A percentile compares a stretch with the other conserved stretches of the same genome.
These are phyloP conservation scores for Cutaneotrichosporon curvatum DNA, from an alignment of 1,284 basidiomycete genomes.

Conservation along the genomic window DNA sequence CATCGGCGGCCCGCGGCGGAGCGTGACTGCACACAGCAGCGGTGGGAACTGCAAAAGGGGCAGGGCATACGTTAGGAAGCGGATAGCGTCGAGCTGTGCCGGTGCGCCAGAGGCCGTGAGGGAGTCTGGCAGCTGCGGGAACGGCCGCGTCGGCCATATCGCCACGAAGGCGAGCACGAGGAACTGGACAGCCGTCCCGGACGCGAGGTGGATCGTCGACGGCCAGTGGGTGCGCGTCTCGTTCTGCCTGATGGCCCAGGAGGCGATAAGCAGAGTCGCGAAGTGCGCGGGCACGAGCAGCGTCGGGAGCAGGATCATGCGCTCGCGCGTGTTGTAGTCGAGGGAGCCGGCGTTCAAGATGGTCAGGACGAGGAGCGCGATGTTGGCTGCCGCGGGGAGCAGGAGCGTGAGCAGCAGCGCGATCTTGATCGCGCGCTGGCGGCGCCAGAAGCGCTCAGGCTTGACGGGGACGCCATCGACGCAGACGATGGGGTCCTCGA, in stretches of 20 bases:
- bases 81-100: conserved; percentile 15
- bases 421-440: conserved; percentile 23
- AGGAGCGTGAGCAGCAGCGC: conserved; percentile 32
- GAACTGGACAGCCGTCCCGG: conserved; percentile 55
- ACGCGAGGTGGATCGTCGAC: conserved; percentile 60
- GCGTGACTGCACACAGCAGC: conserved; percentile 53
- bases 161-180: conserved; percentile 45
- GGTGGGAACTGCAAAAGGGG: conserved; percentile 53
- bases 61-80: conserved; percentile 22
- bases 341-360: conserved; percentile 35
- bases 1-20: conserved; percentile 63
- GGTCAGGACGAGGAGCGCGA: conserved; percentile 25
- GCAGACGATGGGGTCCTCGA: conserved; percentile 61
- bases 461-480: conserved; percentile 69
- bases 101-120: too few relatives aligned
- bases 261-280: conserved; percentile 55
- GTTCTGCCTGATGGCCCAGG: conserved; percentile 53
- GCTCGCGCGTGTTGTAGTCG: conserved; percentile 13
- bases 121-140: too few relatives aligned
- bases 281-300: conserved; percentile 57
- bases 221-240: conserved; percentile 54
- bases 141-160: conserved; percentile 35
- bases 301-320: conserved; percentile 32
- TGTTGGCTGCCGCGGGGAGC: conserved; percentile 26
- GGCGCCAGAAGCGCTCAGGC: conserved; percentile 59